These are phyloP conservation scores for Fusarium hainanense DNA, from an alignment of 2,329 filamentous ascomycete species.

Conservation along the genomic window DNA sequence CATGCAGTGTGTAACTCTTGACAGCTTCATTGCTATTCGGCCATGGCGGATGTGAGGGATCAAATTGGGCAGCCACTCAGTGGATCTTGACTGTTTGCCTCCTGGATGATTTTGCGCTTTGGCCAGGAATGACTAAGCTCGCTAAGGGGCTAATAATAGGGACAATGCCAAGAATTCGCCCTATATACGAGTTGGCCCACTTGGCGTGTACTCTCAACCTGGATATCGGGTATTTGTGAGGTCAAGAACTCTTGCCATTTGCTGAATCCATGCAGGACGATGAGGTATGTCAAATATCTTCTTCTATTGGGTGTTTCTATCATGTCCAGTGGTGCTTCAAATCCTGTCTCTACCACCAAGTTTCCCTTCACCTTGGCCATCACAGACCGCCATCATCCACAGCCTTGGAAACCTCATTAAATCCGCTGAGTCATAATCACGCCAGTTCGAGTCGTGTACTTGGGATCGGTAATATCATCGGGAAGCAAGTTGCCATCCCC, in stretches of 20 bases:
- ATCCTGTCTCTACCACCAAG: neutral
- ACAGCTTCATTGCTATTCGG: conserved; percentile 23
- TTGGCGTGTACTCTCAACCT: neutral
- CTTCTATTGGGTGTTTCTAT: neutral
- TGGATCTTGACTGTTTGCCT: conserved; percentile 4
- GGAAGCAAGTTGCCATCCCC: neutral
- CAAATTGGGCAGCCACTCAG: conserved; percentile 12
- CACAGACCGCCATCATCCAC: neutral
- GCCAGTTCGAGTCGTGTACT: neutral
- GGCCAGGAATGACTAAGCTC: conserved; percentile 18
- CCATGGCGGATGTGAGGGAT: conserved; percentile 24
- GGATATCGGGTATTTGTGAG: neutral
- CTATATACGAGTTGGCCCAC: conserved; percentile 2
- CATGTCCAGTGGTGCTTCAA: neutral
- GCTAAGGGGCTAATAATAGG: conserved; percentile 9
- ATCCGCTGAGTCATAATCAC: neutral
- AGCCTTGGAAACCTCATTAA: neutral
- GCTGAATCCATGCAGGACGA: neutral
- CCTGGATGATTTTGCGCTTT: neutral
- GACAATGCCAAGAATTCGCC: neutral
- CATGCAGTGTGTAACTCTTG: conserved; percentile 12
- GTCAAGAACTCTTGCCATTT: neutral
- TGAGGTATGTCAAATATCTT: neutral
- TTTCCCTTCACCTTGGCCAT: neutral
- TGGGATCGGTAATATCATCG: fast-evolving